Base-by-base conservation (phyloP, 805 yeast species). In the Yarrowia sp. region DNA sequence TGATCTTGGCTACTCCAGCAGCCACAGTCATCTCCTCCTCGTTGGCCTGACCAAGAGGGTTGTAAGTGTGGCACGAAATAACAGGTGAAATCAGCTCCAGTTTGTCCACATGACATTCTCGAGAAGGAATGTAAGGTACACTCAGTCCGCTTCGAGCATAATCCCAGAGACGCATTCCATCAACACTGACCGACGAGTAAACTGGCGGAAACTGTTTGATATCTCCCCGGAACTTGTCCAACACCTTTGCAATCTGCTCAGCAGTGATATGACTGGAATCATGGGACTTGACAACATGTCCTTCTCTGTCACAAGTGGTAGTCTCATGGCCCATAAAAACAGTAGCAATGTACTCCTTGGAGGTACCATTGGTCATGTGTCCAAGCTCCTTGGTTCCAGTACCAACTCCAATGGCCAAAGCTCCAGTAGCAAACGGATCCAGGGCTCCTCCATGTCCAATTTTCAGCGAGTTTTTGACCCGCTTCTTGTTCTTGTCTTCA, bases 381-480 rank as follows among this genome's bases (percentile, higher is more conserved):
- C 85, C 87, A 46, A 95, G 78, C 72, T 83, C 79, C 74, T 93
- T 96, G 1, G 99, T 95, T 2, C 99, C 99, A 0, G 80, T 67
- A 6, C 97, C 97, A n/a, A 95, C 84, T 5, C 99, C 99, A 64
- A 95, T 81, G 1, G 96, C 93, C 35, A 79, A 75, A 0, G 93
- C 92, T 11, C 99, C 99, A n/a, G 92, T 86, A 0, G 99, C 99
- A 46, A 90, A 76, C 0, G 98, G 98, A 72, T 95, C 99, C 40
- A 95, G 79, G 0, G 99, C 95, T 10, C 99, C 99, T 19, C 99
- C 99, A 75, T 95, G 99, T 1, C 99, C 99, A 80, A 93, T 88
- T 72, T 95, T 95, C 35, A 92, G 85, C 70, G 86, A 86, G 83
- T 81, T 66, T 82, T 80, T 81, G 38, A 83, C 79, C 62, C 78